phyloP scores from a whole-genome alignment of 2,329 filamentous ascomycete genomes.

The Dendryphion nanum region DNA sequence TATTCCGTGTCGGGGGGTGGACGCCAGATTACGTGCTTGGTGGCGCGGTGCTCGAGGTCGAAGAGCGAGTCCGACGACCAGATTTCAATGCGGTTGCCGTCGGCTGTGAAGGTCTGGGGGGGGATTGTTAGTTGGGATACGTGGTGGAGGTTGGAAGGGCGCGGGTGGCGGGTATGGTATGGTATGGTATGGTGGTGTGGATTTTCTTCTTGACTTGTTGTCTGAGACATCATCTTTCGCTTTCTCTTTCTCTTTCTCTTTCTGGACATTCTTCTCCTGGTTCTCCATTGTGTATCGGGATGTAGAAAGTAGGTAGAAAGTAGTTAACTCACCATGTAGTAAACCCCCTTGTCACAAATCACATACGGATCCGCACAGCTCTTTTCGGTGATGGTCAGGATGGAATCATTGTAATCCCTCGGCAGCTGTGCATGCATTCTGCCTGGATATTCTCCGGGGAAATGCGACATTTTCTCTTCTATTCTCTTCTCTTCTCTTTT shows the following conservation, averaged over 20 bases:
- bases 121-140: background rate
- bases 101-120: background rate
- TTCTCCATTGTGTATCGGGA: too few relatives aligned
- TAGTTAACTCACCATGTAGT: conserved; percentile 42
- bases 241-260: too few relatives aligned
- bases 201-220: background rate
- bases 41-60: conserved; percentile 38
- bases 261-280: too few relatives aligned
- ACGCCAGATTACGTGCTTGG: conserved; percentile 43
- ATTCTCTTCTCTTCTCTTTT: too few relatives aligned
- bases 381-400: conserved; percentile 42
- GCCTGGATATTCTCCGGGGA: background rate
- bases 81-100: conserved; percentile 34
- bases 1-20: conserved; percentile 44
- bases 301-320: background rate
- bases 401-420: conserved; percentile 36
- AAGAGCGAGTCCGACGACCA: conserved; percentile 43
- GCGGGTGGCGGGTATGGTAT: background rate
- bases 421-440: conserved; percentile 20
- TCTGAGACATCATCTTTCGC: background rate
- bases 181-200: background rate
- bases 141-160: background rate
- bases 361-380: conserved; percentile 48
- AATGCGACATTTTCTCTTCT: background rate
- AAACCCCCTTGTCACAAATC: conserved; percentile 41